These are phyloP conservation scores for Cyclocybe cylindracea DNA, from an alignment of 768 basidiomycete genomes.

Conservation along the genomic window DNA sequence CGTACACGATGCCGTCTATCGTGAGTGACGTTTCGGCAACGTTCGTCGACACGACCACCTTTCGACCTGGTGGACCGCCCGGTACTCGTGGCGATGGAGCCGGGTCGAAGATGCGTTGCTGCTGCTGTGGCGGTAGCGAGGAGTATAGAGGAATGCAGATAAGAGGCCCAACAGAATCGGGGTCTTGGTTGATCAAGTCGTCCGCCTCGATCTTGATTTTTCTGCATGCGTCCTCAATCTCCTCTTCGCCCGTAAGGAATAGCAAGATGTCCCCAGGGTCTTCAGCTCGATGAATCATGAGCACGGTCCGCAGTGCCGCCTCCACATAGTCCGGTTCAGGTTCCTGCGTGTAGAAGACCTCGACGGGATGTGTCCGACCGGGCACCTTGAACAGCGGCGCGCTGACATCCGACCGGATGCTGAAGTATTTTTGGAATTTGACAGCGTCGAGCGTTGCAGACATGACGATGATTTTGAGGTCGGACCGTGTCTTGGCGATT, in stretches of 20 bases:
- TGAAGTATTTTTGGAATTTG: conserved; percentile 97
- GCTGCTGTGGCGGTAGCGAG: conserved; percentile 89
- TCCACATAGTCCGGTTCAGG: conserved; percentile 97
- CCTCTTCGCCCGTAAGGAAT: conserved; percentile 98
- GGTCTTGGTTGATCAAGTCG: conserved; percentile 70
- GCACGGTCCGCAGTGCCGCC: conserved; percentile 91
- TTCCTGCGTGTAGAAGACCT: conserved; percentile 91
- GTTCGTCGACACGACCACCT: conserved; percentile 94
- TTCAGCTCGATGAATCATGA: conserved; percentile 97
- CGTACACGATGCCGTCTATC: conserved; percentile 99
- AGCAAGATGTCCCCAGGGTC: conserved; percentile 90
- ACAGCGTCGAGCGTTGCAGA: conserved; percentile 95
- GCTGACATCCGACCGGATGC: conserved; percentile 39
- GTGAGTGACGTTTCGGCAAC: conserved; percentile 98
- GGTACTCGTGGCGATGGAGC: conserved; percentile 63
- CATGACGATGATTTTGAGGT: conserved; percentile 98
- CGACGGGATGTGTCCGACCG: conserved; percentile 92
- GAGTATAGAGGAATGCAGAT: conserved; percentile 94
- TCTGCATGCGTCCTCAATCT: conserved; percentile 94
- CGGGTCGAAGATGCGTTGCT: conserved; percentile 95
- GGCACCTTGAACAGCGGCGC: conserved; percentile 91
- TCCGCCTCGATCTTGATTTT: conserved; percentile 94
- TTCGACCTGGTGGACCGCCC: conserved; percentile 83
- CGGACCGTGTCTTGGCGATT: conserved; percentile 75
- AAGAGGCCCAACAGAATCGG: conserved; percentile 80